Percentiles rank a stretch among this genome's conserved stretches.
Evolutionary conservation across 225 moss, liverwort and hornwort species (phyloP).

Genomic region (Anthoceros angustus): DNA sequence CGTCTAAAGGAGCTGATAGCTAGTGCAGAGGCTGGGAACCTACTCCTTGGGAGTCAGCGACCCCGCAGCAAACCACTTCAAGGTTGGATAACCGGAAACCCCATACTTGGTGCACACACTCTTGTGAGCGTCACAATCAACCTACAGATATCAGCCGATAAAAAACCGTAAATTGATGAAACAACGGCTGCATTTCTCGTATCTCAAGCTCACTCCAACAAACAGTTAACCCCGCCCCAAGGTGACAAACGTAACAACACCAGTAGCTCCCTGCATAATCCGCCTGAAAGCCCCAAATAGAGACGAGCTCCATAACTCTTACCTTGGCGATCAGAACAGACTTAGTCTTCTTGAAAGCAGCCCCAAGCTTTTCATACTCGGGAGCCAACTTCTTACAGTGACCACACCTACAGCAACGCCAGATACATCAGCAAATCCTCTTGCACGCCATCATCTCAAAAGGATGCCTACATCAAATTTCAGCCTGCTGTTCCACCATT

Average conservation of each 20-base stretch:
- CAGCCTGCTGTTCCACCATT: not conserved
- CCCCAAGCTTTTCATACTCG: slow-evolving; percentile 85
- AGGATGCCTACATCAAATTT: not conserved
- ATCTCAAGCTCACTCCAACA: too few species aligned
- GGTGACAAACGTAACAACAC: too few species aligned
- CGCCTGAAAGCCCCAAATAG: too few species aligned
- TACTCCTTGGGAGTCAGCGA: slow-evolving; percentile 91
- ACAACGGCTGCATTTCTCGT: not conserved
- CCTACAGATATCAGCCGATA: slow-evolving; percentile 24
- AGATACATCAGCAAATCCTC: not conserved
- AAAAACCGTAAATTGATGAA: not conserved
- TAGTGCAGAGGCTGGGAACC: slow-evolving; percentile 11
- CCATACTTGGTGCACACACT: slow-evolving; percentile 67
- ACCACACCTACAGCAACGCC: slow-evolving; percentile 55
- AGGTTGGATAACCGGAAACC: slow-evolving; percentile 66
- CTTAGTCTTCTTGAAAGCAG: slow-evolving; percentile 62
- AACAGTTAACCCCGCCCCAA: too few species aligned
- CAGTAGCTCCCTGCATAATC: too few species aligned
- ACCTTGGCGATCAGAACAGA: slow-evolving; percentile 91
- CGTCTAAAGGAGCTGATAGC: not conserved
- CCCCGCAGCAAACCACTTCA: slow-evolving; percentile 91
- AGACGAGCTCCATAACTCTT: too few species aligned
- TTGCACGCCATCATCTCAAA: not conserved
- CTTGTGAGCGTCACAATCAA: slow-evolving; percentile 91
- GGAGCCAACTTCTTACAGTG: slow-evolving; percentile 96